Percentiles rank a stretch among this genome's conserved stretches.
Evolutionary conservation across 257 asterid genomes (phyloP).

Genomic region (Anisodus acutangulus): DNA sequence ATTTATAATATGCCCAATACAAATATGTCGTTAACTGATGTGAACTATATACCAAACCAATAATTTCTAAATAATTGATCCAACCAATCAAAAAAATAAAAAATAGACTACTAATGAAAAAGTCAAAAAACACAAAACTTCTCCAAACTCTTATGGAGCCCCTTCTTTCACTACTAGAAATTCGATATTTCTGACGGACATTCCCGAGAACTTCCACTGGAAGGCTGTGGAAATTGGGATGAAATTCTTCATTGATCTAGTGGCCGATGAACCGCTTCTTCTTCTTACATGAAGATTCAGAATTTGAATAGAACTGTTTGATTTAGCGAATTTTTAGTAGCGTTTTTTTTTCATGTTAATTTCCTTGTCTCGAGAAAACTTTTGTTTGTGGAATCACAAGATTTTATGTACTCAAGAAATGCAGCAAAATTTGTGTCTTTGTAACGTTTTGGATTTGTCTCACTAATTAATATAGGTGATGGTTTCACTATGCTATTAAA

Average conservation of each 20-base stretch:
- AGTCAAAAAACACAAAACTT: slow-evolving; percentile 44
- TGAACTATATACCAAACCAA: slow-evolving; percentile 37
- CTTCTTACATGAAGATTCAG: neutral
- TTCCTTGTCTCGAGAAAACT: slow-evolving; percentile 73
- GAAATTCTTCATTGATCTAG: too few species aligned
- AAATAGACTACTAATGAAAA: slow-evolving; percentile 19
- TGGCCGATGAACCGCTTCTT: neutral
- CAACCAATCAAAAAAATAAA: slow-evolving; percentile 19
- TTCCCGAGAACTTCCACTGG: too few species aligned
- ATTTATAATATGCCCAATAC: neutral
- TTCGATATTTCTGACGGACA: too few species aligned
- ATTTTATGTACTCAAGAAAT: slow-evolving; percentile 55
- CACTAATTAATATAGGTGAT: slow-evolving; percentile 49
- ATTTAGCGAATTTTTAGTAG: neutral
- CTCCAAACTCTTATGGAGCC: neutral
- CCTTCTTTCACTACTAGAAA: neutral
- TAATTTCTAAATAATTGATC: slow-evolving; percentile 37
- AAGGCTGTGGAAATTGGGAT: neutral
- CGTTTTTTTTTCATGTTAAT: slow-evolving; percentile 28
- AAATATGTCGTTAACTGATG: slow-evolving; percentile 36
- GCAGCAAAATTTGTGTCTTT: slow-evolving; percentile 67
- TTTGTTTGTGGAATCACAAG: slow-evolving; percentile 63
- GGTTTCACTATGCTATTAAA: slow-evolving; percentile 62
- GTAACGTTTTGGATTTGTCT: slow-evolving; percentile 64
- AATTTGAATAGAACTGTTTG: neutral